phyloP scores from a whole-genome alignment of 768 basidiomycete genomes.

The Phylloporus sp. region DNA sequence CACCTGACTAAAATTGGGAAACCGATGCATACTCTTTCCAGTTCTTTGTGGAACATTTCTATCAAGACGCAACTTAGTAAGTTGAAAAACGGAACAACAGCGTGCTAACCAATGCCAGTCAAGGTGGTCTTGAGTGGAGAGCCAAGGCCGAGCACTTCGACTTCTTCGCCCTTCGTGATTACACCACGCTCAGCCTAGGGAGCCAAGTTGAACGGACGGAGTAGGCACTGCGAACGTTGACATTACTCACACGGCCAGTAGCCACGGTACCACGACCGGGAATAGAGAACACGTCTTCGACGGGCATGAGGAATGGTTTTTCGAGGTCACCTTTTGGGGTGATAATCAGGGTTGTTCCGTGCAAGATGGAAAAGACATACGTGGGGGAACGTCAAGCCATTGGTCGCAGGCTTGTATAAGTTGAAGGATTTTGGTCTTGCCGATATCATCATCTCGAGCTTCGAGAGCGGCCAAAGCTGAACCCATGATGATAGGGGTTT shows the following conservation, averaged over 20 bases:
- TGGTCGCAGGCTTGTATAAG: conserved; percentile 83
- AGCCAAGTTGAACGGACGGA: background rate
- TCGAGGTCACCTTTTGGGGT: conserved; percentile 76
- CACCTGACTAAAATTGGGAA: background rate
- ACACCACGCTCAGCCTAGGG: conserved; percentile 84
- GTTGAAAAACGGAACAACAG: background rate
- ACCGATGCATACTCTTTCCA: conserved; percentile 67
- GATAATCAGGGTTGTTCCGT: background rate
- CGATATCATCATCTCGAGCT: conserved; percentile 74
- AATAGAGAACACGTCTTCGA: conserved; percentile 97
- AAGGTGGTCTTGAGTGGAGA: conserved; percentile 81
- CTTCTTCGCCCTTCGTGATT: conserved; percentile 85
- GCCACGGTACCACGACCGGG: conserved; percentile 97
- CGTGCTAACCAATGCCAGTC: conserved; percentile 77
- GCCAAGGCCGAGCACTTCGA: conserved; percentile 90
- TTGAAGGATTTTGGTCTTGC: conserved; percentile 72
- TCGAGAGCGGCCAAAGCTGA: conserved; percentile 95
- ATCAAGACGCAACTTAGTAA: conserved; percentile 7
- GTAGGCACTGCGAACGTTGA: background rate
- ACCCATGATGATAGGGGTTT: conserved; percentile 97
- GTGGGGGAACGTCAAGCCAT: conserved; percentile 92
- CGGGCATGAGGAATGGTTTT: conserved; percentile 93
- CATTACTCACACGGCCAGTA: conserved; percentile 72
- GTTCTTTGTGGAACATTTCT: conserved; percentile 99
- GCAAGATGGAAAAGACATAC: conserved; percentile 40